A percentile compares a stretch with the other conserved stretches of the same genome.
Evolutionary conservation across 176 grass and related monocot genomes (phyloP).

Genomic region (Zoysia japonica): DNA sequence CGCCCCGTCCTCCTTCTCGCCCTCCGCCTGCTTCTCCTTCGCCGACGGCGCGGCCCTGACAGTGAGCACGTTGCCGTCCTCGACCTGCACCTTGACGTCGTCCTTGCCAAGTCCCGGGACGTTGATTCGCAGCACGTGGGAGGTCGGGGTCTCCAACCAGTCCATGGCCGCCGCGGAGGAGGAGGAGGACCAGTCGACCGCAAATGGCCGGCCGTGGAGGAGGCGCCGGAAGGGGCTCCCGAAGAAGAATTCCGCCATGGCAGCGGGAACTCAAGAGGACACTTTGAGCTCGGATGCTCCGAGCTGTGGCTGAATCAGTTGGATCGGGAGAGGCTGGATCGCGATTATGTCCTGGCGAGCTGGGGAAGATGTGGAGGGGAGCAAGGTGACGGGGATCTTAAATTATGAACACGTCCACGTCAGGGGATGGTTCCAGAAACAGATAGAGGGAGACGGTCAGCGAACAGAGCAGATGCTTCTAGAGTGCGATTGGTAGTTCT

Average conservation of each 20-base stretch:
- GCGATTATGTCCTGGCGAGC: neutral
- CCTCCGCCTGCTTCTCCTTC: neutral
- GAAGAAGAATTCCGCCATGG: slow-evolving; percentile 65
- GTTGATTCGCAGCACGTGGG: slow-evolving; percentile 70
- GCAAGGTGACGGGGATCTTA: neutral
- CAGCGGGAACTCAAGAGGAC: neutral
- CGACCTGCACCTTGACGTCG: slow-evolving; percentile 75
- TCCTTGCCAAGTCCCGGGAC: slow-evolving; percentile 73
- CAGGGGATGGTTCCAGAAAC: slow-evolving; percentile 41
- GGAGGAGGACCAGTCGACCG: slow-evolving; percentile 38
- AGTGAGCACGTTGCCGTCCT: slow-evolving; percentile 78
- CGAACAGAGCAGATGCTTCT: neutral
- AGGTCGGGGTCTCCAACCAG: slow-evolving; percentile 79
- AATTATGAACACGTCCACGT: neutral
- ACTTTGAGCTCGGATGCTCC: neutral
- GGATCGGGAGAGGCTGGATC: neutral
- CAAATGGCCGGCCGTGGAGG: slow-evolving; percentile 49
- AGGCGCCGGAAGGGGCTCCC: slow-evolving; percentile 60
- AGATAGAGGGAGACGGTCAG: neutral
- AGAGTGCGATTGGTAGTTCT: neutral
- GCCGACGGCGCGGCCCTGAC: slow-evolving; percentile 28
- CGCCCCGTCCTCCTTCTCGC: slow-evolving; percentile 26
- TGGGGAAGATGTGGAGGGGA: neutral
- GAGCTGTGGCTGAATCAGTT: neutral
- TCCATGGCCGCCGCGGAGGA: slow-evolving; percentile 56